Base-by-base conservation (phyloP, 1,139 yeast genomes). In the Kluyveromyces sp. region DNA sequence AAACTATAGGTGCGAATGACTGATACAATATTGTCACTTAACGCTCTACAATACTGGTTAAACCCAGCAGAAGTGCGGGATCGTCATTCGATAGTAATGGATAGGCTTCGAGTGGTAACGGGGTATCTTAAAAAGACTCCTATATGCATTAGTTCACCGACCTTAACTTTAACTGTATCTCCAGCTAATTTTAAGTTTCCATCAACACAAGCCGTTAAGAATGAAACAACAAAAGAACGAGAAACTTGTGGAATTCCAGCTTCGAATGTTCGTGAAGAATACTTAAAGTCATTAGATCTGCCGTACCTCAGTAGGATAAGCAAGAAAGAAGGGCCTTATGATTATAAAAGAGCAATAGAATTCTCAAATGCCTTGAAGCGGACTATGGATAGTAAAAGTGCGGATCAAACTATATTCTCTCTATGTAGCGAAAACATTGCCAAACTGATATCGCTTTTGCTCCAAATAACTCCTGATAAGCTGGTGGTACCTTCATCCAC, bases 391-490 rank as follows among this genome's bases (percentile, higher is more conserved):
- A 38, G n/a, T 25, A 38, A 38, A 31, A 21, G 15, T 26, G 37
- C 45, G 32, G 26, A 43, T 26, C 29, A 33, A 33, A 34, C 29
- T 8, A 7, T 34, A 25, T 43, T 43, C 15, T 33, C 42, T 5
- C 8, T 37, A 21, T 41, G 45, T 7, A 41, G 42, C 27, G 31
- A 37, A 21, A 32, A 32, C 39, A 49, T 60, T 4, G 53, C 53
- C 8, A 55, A 55, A 36, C 34, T 63, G 29, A 42, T 60, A 7
- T 55, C 63, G 3, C 39, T 54, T n/a, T 46, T 63, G 27, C 48
- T 53, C 8, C 46, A 50, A 26, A 48, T 53, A 34, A 50, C 57
- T 3, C 34, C 27, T 3, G 41, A 39, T 10, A 43, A 44, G 21
- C 32, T 41, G n/a, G 25, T 45, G 8, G 21, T 27, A 8, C 43